Conservation (phyloP, 2,329 filamentous ascomycete species). For the Beauveria medogensis region DNA sequence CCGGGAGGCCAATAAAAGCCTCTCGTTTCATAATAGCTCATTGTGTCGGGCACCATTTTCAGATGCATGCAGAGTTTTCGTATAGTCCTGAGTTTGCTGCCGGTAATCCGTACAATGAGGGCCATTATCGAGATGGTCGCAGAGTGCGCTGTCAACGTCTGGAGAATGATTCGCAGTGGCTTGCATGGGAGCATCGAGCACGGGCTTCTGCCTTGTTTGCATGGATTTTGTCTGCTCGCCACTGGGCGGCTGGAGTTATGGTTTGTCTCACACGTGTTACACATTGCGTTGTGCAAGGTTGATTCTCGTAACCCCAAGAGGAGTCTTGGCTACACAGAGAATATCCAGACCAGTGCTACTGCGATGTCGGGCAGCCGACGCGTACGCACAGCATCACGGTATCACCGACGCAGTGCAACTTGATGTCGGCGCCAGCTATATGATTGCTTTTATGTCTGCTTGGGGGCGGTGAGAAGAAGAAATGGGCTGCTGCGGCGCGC, state of each 20-base stretch:
- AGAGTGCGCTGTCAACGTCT: not conserved
- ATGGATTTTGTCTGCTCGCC: not conserved
- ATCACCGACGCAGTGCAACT: slow-evolving; percentile 3
- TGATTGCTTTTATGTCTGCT: not conserved
- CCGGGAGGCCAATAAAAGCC: not conserved
- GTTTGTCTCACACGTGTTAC: not conserved
- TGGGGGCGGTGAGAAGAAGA: slow-evolving; percentile 4
- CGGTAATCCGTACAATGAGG: not conserved
- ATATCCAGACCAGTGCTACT: not conserved
- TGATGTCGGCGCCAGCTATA: not conserved
- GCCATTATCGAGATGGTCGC: not conserved
- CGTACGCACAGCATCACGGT: not conserved
- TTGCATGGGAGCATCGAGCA: not conserved
- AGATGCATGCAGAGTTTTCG: not conserved
- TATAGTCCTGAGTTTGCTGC: not conserved
- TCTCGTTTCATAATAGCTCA: not conserved
- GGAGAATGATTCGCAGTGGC: not conserved
- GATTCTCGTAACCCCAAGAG: not conserved
- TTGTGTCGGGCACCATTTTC: not conserved
- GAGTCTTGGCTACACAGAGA: not conserved
- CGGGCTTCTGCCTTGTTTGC: not conserved
- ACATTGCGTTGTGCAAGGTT: not conserved
- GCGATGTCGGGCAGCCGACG: not conserved
- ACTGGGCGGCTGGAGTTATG: not conserved
- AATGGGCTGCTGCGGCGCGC: not conserved